Percentiles rank a stretch among this genome's conserved stretches.
Evolutionary conservation across 2,329 filamentous ascomycete species (phyloP).

Genomic region (Botrytis pseudocinerea): DNA sequence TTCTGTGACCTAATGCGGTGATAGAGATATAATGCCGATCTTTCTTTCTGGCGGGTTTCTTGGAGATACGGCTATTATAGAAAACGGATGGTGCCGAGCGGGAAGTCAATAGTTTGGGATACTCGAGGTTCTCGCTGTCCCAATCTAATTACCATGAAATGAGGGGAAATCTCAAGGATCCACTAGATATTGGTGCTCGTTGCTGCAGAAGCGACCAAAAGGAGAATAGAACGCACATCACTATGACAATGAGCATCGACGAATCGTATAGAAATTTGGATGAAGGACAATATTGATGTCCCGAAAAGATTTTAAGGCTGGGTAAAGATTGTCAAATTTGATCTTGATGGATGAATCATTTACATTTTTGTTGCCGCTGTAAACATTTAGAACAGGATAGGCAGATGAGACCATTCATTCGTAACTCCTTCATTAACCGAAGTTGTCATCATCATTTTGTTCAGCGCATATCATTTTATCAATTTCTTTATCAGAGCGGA

Average conservation of each 20-base stretch:
- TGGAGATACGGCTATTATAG: conserved; percentile 14
- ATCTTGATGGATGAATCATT: not conserved
- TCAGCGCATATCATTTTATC: not conserved
- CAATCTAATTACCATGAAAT: conserved; percentile 23
- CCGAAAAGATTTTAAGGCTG: conserved; percentile 12
- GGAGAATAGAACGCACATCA: conserved; percentile 23
- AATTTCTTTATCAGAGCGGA: not conserved
- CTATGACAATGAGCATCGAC: not conserved
- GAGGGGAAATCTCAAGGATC: conserved; percentile 27
- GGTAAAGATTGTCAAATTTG: not conserved
- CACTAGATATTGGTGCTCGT: conserved; percentile 20
- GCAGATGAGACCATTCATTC: conserved; percentile 17
- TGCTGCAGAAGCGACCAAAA: conserved; percentile 26
- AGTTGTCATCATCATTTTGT: conserved; percentile 8
- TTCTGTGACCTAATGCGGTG: conserved; percentile 17
- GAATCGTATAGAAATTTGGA: not conserved
- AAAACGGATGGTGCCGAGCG: conserved; percentile 22
- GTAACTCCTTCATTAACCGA: conserved; percentile 15
- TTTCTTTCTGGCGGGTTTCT: conserved; percentile 14
- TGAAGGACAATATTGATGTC: not conserved
- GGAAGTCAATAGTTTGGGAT: conserved; percentile 8
- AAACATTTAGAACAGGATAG: conserved; percentile 8
- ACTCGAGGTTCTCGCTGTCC: conserved; percentile 23
- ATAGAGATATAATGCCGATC: conserved; percentile 19
- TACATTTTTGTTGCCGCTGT: conserved; percentile 5